phyloP scores from a whole-genome alignment of 805 yeast species.

The Torulaspora franciscae region DNA sequence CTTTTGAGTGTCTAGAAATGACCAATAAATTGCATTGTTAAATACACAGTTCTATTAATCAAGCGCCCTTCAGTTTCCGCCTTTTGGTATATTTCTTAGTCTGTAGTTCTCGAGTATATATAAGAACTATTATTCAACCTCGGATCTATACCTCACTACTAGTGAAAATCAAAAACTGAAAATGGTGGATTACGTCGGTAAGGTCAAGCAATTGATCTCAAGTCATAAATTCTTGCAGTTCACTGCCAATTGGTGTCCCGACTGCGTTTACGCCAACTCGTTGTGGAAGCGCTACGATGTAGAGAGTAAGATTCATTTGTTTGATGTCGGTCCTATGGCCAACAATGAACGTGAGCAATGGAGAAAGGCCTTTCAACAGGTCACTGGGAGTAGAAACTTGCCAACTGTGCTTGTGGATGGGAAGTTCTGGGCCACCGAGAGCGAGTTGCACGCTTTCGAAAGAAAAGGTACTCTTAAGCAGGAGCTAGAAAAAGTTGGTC shows the following conservation, averaged over 20 bases:
- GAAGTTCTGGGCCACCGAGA: slow-evolving; percentile 35
- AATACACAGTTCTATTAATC: neutral
- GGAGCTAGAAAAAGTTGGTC: slow-evolving; percentile 30
- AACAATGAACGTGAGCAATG: slow-evolving; percentile 30
- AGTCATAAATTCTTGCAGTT: slow-evolving; percentile 50
- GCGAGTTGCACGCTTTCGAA: slow-evolving; percentile 31
- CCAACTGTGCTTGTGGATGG: slow-evolving; percentile 36
- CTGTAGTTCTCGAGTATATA: neutral
- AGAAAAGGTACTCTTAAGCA: slow-evolving; percentile 20
- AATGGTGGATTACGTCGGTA: slow-evolving; percentile 28
- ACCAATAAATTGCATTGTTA: no score
- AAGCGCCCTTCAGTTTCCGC: neutral
- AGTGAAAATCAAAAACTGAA: neutral
- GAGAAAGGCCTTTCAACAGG: slow-evolving; percentile 33
- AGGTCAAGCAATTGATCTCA: slow-evolving; percentile 45
- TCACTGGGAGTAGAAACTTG: slow-evolving; percentile 33
- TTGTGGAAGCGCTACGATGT: slow-evolving; percentile 53
- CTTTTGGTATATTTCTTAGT: no score
- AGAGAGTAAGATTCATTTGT: slow-evolving; percentile 43
- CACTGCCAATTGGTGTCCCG: slow-evolving; percentile 76
- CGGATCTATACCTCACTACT: neutral
- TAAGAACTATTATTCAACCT: neutral
- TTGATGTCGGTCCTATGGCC: slow-evolving; percentile 42
- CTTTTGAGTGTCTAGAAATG: neutral
- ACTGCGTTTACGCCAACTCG: slow-evolving; percentile 58